These are phyloP conservation scores for Skeletonema tropicum DNA, from an alignment of 108 stramenopile species.

Conservation along the genomic window DNA sequence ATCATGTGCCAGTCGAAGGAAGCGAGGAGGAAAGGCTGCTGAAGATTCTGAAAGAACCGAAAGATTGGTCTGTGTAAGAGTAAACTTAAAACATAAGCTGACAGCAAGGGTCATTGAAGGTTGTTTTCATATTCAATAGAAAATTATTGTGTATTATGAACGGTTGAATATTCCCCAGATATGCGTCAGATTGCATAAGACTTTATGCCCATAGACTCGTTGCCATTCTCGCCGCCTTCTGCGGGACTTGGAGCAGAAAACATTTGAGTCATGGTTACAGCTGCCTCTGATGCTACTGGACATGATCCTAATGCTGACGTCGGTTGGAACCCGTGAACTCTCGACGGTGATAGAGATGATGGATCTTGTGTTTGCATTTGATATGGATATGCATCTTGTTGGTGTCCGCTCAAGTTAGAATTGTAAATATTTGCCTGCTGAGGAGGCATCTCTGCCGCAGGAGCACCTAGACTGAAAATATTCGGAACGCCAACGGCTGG, in stretches of 20 bases:
- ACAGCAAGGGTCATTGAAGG: too few species aligned
- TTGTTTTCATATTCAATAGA: not conserved
- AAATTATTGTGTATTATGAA: not conserved
- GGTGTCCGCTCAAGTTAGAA: not conserved
- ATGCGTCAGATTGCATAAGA: not conserved
- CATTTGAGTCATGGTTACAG: not conserved
- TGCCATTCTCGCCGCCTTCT: not conserved
- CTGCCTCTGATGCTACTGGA: constrained; percentile 5
- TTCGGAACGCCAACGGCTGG: not conserved
- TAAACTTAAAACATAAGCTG: not conserved
- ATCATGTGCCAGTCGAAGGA: constrained; percentile 66
- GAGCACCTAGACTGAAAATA: not conserved
- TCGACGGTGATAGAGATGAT: not conserved
- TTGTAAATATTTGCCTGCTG: not conserved
- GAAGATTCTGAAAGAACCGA: constrained; percentile 73
- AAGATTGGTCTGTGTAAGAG: constrained; percentile 60
- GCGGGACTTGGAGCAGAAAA: not conserved
- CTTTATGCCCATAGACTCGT: not conserved
- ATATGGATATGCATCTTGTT: not conserved
- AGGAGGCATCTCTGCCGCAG: not conserved
- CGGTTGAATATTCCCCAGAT: not conserved
- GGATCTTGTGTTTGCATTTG: not conserved
- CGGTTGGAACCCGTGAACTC: not conserved
- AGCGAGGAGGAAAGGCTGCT: constrained; percentile 79
- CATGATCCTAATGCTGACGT: not conserved